These are phyloP conservation scores for Fragilaria crotonensis DNA, from an alignment of 108 stramenopile genomes.

Conservation along the genomic window DNA sequence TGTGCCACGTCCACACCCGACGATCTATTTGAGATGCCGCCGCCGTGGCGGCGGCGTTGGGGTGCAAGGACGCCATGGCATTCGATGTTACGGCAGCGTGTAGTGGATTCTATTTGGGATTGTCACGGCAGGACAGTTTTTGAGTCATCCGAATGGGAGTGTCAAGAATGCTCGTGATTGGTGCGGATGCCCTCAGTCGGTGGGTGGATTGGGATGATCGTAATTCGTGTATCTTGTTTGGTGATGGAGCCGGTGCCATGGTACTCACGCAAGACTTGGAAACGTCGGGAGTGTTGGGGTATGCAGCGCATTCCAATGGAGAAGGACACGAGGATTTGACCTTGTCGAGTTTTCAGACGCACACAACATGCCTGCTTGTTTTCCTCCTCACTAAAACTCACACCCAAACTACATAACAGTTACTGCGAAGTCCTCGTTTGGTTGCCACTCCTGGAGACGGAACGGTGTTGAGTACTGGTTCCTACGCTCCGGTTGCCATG, in stretches of 20 bases:
- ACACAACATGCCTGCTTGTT: no score
- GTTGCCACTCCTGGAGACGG: constrained; percentile 68
- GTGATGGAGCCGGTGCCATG: constrained; percentile 96
- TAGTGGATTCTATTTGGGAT: constrained; percentile 91
- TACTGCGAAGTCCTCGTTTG: constrained; percentile 52
- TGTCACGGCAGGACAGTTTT: constrained; percentile 88
- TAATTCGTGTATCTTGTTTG: constrained; percentile 93
- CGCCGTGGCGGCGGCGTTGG: constrained; percentile 69
- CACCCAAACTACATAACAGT: no score
- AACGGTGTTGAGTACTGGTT: constrained; percentile 58
- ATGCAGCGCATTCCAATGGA: constrained; percentile 91
- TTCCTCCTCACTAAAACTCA: no score
- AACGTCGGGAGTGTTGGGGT: constrained; percentile 76
- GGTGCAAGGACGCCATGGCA: constrained; percentile 73
- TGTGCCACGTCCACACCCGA: constrained; percentile 88
- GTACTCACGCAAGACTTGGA: constrained; percentile 55
- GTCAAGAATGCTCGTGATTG: constrained; percentile 83
- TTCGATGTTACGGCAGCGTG: constrained; percentile 97
- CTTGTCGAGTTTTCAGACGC: no score
- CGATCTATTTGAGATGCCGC: constrained; percentile 94
- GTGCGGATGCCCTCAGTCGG: constrained; percentile 88
- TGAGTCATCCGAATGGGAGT: constrained; percentile 43
- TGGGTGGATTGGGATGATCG: constrained; percentile 97
- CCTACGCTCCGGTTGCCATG: constrained; percentile 79
- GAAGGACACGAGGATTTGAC: constrained; percentile 77